Evolutionary conservation across 345 rosid species (phyloP).

Genomic region (Psidium guajava): DNA sequence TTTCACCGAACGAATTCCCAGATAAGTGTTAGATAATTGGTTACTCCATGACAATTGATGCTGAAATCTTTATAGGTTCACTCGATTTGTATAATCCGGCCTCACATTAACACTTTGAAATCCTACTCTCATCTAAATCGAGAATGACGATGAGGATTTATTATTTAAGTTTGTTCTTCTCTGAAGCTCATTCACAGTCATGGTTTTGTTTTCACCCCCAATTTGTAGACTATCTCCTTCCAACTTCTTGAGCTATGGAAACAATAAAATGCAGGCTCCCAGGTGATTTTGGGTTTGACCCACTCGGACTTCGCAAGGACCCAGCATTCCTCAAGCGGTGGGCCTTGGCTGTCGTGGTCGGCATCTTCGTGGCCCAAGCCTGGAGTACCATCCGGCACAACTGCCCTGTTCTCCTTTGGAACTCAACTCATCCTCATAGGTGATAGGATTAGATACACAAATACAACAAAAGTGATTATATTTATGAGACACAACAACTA

Average conservation of each 20-base stretch:
- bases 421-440: slow-evolving; percentile 81
- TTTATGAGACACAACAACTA: no score
- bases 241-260: not conserved
- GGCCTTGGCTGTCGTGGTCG: slow-evolving; percentile 83
- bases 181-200: not conserved
- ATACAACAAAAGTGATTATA: no score
- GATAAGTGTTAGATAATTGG: not conserved
- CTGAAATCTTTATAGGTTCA: not conserved
- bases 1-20: not conserved
- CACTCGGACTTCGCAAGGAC: slow-evolving; percentile 70
- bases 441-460: no score
- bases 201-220: no score
- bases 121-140: slow-evolving; percentile 22
- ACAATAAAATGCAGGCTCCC: slow-evolving; percentile 46
- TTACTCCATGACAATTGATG: not conserved
- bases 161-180: not conserved
- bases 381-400: slow-evolving; percentile 66
- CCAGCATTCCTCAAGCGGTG: slow-evolving; percentile 86
- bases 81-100: not conserved
- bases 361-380: slow-evolving; percentile 83
- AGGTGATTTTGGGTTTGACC: slow-evolving; percentile 87
- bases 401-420: slow-evolving; percentile 82
- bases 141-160: no score
- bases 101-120: not conserved
- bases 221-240: no score